Evolutionary conservation across 352 stramenopile genomes (phyloP), one percentile per base, ranked within the genome.

Genomic region (Pythium vanterpoolii): DNA sequence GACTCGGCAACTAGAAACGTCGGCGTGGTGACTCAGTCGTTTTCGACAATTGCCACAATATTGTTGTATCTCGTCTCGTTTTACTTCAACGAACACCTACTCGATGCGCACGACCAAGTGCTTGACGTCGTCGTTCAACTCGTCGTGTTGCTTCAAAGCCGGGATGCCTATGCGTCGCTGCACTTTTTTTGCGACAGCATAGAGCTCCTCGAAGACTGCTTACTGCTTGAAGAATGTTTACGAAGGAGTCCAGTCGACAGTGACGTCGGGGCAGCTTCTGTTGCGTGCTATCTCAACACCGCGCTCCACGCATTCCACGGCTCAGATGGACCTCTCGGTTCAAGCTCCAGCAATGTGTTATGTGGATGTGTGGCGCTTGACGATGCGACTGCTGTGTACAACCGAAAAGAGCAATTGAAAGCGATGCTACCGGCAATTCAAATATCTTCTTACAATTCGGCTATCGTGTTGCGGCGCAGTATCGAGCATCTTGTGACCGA

Each of bases 231-330:
- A 58, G 60, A 66, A 24, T 67, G 50, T 31, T 42, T 73, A 19
- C 43, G 51, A 10, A 51, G 46, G 18, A 47, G 50, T 44, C 19
- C 45, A 2, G 13, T 33, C 4, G 49, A 68, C 8, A 30, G 18
- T n/a, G 50, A 60, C 24, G 18, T 26, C 9, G 51, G 31, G 6
- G 16, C 7, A 5, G 66, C 54, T 26, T 57, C 56, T 3, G 49
- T 73, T 11, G 55, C 66, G 39, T 73, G 66, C 44, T 73, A 57
- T 49, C 46, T 73, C 28, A 63, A 73, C 45, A 73, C 66, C 2
- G 66, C 60, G 4, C 68, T 73, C 11, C 66, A 73, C 31, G 52
- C 66, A 3, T 73, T 65, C 43, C 61, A 73, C 33, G 45, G 66
- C 24, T 55, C 60, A 9, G 56, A 63, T 19, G 66, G 66, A 11